A percentile compares a stretch with the other conserved stretches of the same genome.
Conservation (phyloP, 495 filamentous ascomycete genomes). For the Gamarada debralockiae region DNA sequence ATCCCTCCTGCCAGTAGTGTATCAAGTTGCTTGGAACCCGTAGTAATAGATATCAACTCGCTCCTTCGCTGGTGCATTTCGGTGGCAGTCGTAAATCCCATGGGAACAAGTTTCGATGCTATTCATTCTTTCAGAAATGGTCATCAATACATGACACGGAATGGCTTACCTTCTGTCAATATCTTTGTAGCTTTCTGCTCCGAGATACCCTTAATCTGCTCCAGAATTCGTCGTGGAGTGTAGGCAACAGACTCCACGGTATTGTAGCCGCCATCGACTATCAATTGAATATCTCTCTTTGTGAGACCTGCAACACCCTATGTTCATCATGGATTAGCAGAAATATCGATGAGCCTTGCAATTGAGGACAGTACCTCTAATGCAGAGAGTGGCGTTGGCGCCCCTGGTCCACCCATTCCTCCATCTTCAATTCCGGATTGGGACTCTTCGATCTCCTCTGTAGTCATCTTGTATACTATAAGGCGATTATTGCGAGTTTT, state of each 20-base stretch:
- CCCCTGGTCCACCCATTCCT: conserved; percentile 74
- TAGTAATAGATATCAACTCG: conserved; percentile 96
- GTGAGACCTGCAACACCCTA: conserved; percentile 81
- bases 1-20: conserved; percentile 92
- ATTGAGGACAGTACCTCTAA: conserved; percentile 64
- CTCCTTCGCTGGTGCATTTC: conserved; percentile 97
- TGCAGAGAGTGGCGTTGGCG: conserved; percentile 82
- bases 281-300: conserved; percentile 88
- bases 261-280: conserved; percentile 88
- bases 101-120: conserved; percentile 94
- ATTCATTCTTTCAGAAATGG: conserved; percentile 15
- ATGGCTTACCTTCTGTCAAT: conserved; percentile 72
- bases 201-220: conserved; percentile 96
- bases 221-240: conserved; percentile 79
- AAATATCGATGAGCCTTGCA: not conserved
- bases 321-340: not conserved
- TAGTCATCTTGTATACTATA: conserved; percentile 13
- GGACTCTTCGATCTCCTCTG: conserved; percentile 24
- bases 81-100: conserved; percentile 99
- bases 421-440: conserved; percentile 35
- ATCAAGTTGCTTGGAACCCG: conserved; percentile 93
- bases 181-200: conserved; percentile 94
- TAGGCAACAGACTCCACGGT: conserved; percentile 96
- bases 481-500: not conserved
- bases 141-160: not conserved